Evolutionary conservation across 2,329 filamentous ascomycete genomes (phyloP).

Genomic region (Colletotrichum sublineola): DNA sequence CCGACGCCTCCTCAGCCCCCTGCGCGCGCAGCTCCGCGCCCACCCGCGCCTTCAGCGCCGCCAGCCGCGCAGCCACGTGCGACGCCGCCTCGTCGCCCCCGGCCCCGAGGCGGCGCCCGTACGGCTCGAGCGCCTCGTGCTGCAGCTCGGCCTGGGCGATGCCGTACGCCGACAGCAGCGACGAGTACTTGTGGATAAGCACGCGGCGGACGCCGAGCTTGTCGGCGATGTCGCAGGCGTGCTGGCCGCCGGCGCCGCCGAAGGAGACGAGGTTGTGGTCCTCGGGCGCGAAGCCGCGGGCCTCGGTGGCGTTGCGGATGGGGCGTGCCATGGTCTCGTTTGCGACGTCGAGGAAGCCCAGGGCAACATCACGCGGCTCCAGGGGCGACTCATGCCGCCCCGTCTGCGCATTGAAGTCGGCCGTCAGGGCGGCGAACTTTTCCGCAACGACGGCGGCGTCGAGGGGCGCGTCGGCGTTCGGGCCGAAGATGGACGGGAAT

Average conservation of each 20-base stretch:
- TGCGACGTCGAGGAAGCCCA: slow-evolving; percentile 80
- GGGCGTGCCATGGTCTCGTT: slow-evolving; percentile 84
- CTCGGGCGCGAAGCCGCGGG: slow-evolving; percentile 53
- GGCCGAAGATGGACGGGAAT: slow-evolving; percentile 80
- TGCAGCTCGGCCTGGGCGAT: slow-evolving; percentile 58
- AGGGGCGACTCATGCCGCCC: slow-evolving; percentile 41
- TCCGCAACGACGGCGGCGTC: slow-evolving; percentile 55
- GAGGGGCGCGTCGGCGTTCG: slow-evolving; percentile 70
- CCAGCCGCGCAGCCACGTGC: slow-evolving; percentile 45
- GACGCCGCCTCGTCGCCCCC: neutral
- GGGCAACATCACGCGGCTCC: slow-evolving; percentile 62
- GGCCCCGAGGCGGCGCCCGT: slow-evolving; percentile 44
- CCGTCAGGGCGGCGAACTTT: slow-evolving; percentile 59
- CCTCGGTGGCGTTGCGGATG: slow-evolving; percentile 81
- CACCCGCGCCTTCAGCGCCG: slow-evolving; percentile 49
- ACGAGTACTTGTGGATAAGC: slow-evolving; percentile 58
- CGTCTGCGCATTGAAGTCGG: slow-evolving; percentile 55
- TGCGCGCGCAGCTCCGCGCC: slow-evolving; percentile 55
- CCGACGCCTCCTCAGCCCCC: slow-evolving; percentile 54
- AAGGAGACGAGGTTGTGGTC: slow-evolving; percentile 58
- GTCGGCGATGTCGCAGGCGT: slow-evolving; percentile 57
- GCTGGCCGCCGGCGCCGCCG: slow-evolving; percentile 80
- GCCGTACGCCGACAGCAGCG: slow-evolving; percentile 59
- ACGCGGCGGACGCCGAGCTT: slow-evolving; percentile 56
- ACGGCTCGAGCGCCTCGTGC: slow-evolving; percentile 53